Evolutionary conservation across 805 yeast species (phyloP).

Genomic region (Barnettozyma wickerhamii): DNA sequence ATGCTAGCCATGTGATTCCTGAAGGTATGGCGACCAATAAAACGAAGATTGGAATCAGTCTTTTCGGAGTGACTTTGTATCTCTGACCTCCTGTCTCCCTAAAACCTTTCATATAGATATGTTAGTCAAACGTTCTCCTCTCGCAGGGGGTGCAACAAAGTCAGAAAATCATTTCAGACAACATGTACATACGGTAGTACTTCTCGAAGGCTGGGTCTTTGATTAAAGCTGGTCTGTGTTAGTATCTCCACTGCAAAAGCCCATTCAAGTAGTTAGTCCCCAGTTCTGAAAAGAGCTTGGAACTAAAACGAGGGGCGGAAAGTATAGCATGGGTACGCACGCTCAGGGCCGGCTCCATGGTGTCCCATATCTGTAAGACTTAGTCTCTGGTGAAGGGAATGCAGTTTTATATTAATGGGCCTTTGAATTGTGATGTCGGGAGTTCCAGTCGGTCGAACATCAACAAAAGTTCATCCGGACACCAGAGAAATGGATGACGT

Average conservation of each 20-base stretch:
- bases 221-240: slow-evolving; percentile 16
- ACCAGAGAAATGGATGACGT: too few species aligned
- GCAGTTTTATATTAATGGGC: too few species aligned
- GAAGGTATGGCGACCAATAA: slow-evolving; percentile 21
- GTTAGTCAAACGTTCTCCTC: slow-evolving; percentile 3
- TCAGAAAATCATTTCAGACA: too few species aligned
- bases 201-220: slow-evolving; percentile 25
- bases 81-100: slow-evolving; percentile 22
- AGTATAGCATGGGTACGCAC: too few species aligned
- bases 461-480: slow-evolving; percentile 1
- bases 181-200: slow-evolving; percentile 23
- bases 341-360: slow-evolving; percentile 13
- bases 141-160: background rate
- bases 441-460: background rate
- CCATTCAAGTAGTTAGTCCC: background rate
- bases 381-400: background rate
- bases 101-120: slow-evolving; percentile 10
- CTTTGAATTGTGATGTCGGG: too few species aligned
- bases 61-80: slow-evolving; percentile 22
- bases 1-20: slow-evolving; percentile 21
- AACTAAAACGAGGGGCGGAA: too few species aligned
- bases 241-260: background rate
- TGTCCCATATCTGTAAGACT: slow-evolving; percentile 5
- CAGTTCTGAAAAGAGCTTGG: too few species aligned
- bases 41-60: slow-evolving; percentile 15